A percentile compares a stretch with the other conserved stretches of the same genome.
phyloP scores from a whole-genome alignment of 2,329 filamentous ascomycete species.

The Amesomyces nigricolor region DNA sequence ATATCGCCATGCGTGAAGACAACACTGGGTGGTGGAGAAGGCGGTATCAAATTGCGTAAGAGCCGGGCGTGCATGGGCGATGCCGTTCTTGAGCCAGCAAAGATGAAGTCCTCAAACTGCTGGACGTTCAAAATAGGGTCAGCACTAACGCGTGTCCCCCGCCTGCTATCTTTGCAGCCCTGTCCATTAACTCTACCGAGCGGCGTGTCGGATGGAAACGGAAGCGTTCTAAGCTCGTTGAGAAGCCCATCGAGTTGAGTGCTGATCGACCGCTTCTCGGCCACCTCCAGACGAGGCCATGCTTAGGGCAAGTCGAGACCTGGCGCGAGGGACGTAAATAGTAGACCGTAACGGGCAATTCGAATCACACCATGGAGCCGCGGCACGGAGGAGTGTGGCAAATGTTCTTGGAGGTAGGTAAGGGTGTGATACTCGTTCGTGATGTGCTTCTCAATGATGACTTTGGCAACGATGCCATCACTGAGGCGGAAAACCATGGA shows the following conservation, averaged over 20 bases:
- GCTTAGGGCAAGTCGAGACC: slow-evolving; percentile 3
- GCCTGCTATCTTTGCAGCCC: slow-evolving; percentile 7
- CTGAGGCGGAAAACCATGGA: slow-evolving; percentile 5
- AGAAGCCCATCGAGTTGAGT: background rate
- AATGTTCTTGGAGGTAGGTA: slow-evolving; percentile 1
- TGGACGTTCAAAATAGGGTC: background rate
- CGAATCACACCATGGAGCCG: slow-evolving; percentile 2
- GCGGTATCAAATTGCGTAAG: slow-evolving; percentile 1
- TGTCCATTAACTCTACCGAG: slow-evolving; percentile 1
- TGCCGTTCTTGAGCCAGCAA: slow-evolving; percentile 3
- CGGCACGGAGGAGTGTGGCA: background rate
- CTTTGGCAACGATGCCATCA: slow-evolving; percentile 1
- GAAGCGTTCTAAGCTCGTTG: background rate
- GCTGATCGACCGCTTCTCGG: background rate
- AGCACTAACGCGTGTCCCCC: background rate
- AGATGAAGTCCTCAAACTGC: slow-evolving; percentile 8
- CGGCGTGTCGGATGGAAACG: background rate
- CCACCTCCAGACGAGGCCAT: background rate
- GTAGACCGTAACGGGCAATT: background rate
- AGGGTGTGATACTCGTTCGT: slow-evolving; percentile 1
- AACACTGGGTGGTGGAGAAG: background rate
- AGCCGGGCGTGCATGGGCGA: slow-evolving; percentile 5
- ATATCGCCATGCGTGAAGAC: slow-evolving; percentile 8
- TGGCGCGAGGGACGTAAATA: background rate
- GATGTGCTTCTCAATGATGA: slow-evolving; percentile 2